These are phyloP conservation scores for Haplographium delicatum DNA, from an alignment of 495 filamentous ascomycete species.

Conservation along the genomic window DNA sequence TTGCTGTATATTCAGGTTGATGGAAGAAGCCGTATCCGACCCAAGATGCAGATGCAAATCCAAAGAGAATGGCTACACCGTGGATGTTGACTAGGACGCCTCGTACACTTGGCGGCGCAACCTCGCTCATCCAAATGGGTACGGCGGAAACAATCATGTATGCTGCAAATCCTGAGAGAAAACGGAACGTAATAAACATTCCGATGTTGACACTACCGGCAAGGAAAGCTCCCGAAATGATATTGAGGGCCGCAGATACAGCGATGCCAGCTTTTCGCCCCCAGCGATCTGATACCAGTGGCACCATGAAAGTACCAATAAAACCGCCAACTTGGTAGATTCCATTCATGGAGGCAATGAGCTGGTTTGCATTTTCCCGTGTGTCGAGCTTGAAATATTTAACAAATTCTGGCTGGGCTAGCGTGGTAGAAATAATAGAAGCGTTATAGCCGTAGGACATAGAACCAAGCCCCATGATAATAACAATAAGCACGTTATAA, in stretches of 20 bases:
- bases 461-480: slow-evolving; percentile 1
- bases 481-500: neutral
- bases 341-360: slow-evolving; percentile 28
- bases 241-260: neutral
- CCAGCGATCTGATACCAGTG: slow-evolving; percentile 15
- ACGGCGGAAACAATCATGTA: slow-evolving; percentile 12
- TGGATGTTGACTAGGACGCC: slow-evolving; percentile 24
- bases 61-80: slow-evolving; percentile 14
- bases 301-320: slow-evolving; percentile 17
- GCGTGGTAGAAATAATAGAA: slow-evolving; percentile 22
- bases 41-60: slow-evolving; percentile 17
- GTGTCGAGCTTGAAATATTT: slow-evolving; percentile 27
- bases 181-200: slow-evolving; percentile 24
- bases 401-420: slow-evolving; percentile 27
- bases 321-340: slow-evolving; percentile 27
- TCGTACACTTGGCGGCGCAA: slow-evolving; percentile 17
- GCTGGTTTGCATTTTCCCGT: slow-evolving; percentile 14
- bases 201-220: slow-evolving; percentile 21
- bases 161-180: slow-evolving; percentile 17
- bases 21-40: slow-evolving; percentile 29
- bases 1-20: neutral
- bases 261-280: slow-evolving; percentile 25
- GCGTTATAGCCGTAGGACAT: slow-evolving; percentile 25
- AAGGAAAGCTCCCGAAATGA: slow-evolving; percentile 26
- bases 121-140: slow-evolving; percentile 26